Evolutionary conservation across 257 asterid species (phyloP), one percentile per base, ranked within the genome.

Genomic region (Solanum chmielewskii): DNA sequence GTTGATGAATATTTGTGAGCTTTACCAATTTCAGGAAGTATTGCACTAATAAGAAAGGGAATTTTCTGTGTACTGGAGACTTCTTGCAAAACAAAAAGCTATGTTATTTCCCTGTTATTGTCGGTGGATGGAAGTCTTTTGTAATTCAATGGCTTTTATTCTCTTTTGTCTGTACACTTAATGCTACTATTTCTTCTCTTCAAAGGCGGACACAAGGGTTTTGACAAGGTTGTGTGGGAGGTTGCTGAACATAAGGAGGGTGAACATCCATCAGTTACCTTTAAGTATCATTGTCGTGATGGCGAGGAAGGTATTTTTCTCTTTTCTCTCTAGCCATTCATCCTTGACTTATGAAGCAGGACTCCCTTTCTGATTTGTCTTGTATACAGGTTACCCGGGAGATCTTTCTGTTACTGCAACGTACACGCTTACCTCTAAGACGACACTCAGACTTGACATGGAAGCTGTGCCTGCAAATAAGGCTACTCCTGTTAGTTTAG

Each of bases 161-260:
- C 12, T 31, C 69, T 47, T 20, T 49, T 49, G 85, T 15, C 59
- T 20, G 31, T 81, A 29, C 12, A 18, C 69, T 81, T 47, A 11
- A 29, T 81, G 47, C 85, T 81, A 49, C 85, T 47, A 33, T 31
- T 45, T 71, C 56, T 62, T 86, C 31, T 35, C 37, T 35, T 90
- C 44, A 89, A 89, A 97, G 99, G 99, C 73, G 99, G 99, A 44
- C 92, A 92, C 76, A 95, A 94, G 94, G 99, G 99, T 76, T 97
- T 86, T 62, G 99, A 97, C 96, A 97, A 97, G 93, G 98, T 96
- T 89, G 90, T 96, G 86, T 96, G 99, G 99, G 98, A 96, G 71
- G 98, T 97, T 87, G 94, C 92, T 62, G 98, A 94, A 44, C 87
- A 96, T 56, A 94, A 91, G 88, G 92, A 93, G 90, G 99, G 97